Evolutionary conservation across 768 basidiomycete genomes (phyloP).

Genomic region (Macrocybe gigantea): DNA sequence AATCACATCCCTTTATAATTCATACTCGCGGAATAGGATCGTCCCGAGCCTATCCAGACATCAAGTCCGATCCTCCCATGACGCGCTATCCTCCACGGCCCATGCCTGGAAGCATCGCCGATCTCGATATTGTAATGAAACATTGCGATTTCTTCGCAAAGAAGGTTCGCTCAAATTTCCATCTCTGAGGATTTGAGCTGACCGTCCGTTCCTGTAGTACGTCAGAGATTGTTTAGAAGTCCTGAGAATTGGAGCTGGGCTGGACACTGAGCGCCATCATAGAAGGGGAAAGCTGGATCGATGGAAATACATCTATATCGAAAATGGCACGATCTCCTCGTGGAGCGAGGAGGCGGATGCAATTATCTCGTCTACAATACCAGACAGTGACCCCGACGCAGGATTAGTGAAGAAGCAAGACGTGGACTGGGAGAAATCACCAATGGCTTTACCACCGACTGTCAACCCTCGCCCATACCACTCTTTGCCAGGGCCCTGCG

Average conservation of each 20-base stretch:
- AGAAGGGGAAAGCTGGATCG: conserved; percentile 72
- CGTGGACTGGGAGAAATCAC: conserved; percentile 56
- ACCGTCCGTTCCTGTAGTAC: conserved; percentile 45
- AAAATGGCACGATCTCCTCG: conserved; percentile 33
- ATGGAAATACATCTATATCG: conserved; percentile 87
- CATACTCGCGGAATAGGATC: conserved; percentile 70
- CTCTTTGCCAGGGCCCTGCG: conserved; percentile 58
- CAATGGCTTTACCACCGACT: too few relatives aligned
- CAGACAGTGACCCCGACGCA: conserved; percentile 37
- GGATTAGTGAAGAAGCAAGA: conserved; percentile 55
- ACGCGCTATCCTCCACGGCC: conserved; percentile 88
- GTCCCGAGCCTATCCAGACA: conserved; percentile 71
- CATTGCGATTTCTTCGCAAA: conserved; percentile 85
- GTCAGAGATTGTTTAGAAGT: conserved; percentile 98
- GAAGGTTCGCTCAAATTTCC: conserved; percentile 43
- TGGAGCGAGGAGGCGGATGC: conserved; percentile 13
- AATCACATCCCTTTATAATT: too few relatives aligned
- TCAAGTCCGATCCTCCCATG: conserved; percentile 53
- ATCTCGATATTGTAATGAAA: conserved; percentile 87
- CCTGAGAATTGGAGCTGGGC: conserved; percentile 81
- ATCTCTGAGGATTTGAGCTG: neutral
- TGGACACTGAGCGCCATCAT: conserved; percentile 76
- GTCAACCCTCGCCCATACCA: conserved; percentile 33
- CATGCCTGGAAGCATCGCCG: conserved; percentile 75
- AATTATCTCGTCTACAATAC: conserved; percentile 2